Base-by-base conservation (phyloP, 345 rosid genomes). In the Acer saccharum region DNA sequence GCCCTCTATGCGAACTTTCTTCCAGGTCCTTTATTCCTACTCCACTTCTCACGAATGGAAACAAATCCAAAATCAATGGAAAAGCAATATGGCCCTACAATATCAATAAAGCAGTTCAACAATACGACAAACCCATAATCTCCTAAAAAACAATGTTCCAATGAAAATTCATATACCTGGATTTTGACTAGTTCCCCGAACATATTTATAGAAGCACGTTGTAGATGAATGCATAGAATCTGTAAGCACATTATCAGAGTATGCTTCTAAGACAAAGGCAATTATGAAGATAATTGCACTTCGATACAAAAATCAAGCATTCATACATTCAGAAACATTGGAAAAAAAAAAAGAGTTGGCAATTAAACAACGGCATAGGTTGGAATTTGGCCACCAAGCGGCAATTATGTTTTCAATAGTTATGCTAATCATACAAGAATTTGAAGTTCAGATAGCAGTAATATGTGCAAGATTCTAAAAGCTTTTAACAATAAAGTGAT, bases 191-290 rank as follows among this genome's bases (percentile, higher is more conserved):
- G 83, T 70, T 93, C 94, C 73, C 98, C 97, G 55, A 77, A 82
- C 83, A 52, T 86, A 84, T 86, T 84, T 23, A 88, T 68, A 0
- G 91, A 84, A 83, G 85, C 97, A 44, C 96, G 91, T 78, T 92
- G 93, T 77, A 92, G 78, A 69, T 95, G 97, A 88, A 95, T 74
- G 86, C 96, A 93, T 21, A 95, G 85, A 80, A 93, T 91, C 99
- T 95, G 96, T 72, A 82, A 68, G 77, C 52, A 68, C 65, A 78
- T 20, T 23, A 68, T n/a, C 7, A n/a, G 46, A 79, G 64, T 46
- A 58, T 35, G 1, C 25, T 75, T 46, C 10, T 44, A 6, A 63
- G 57, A 14, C 29, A 72, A 72, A 48, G 27, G 44, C 6, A 64
- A 63, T 25, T 16, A 2, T 64, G 48, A 74, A 10, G 17, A 64